phyloP scores from a whole-genome alignment of 768 basidiomycete species.

The Podaxis sp. region DNA sequence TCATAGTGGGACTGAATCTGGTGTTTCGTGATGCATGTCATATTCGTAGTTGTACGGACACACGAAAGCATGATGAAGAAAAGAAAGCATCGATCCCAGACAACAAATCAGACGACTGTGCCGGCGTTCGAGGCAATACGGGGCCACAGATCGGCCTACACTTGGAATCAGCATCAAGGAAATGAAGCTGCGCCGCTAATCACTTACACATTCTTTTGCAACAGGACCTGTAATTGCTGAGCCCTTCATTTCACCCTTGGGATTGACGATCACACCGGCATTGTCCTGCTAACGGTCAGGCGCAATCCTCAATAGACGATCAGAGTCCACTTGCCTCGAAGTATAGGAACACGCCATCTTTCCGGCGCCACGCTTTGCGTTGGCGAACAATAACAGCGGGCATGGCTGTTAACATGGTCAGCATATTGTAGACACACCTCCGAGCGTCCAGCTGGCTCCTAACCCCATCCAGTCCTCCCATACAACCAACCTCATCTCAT shows the following conservation, averaged over 20 bases:
- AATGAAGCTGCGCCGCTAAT: background rate
- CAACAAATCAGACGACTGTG: constrained; percentile 78
- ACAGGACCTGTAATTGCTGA: constrained; percentile 95
- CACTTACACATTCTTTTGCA: constrained; percentile 97
- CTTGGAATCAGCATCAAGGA: constrained; percentile 3
- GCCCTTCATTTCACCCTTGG: constrained; percentile 99
- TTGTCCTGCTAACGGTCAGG: constrained; percentile 56
- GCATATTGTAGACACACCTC: constrained; percentile 10
- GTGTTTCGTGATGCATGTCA: constrained; percentile 11
- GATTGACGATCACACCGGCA: constrained; percentile 96
- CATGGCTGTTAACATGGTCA: constrained; percentile 61
- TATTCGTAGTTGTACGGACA: constrained; percentile 17
- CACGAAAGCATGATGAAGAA: constrained; percentile 14
- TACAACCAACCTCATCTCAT: background rate
- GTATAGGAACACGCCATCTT: constrained; percentile 98
- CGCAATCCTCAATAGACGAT: background rate
- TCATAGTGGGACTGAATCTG: background rate
- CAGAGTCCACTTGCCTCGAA: constrained; percentile 61
- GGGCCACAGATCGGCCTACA: constrained; percentile 94
- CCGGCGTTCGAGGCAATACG: constrained; percentile 99
- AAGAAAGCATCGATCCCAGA: constrained; percentile 9
- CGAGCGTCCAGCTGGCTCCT: background rate
- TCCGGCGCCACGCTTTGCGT: constrained; percentile 96
- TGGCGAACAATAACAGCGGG: constrained; percentile 96
- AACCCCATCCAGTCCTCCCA: background rate